phyloP scores from a whole-genome alignment of 257 asterid genomes.

The Orobanche coerulescens region DNA sequence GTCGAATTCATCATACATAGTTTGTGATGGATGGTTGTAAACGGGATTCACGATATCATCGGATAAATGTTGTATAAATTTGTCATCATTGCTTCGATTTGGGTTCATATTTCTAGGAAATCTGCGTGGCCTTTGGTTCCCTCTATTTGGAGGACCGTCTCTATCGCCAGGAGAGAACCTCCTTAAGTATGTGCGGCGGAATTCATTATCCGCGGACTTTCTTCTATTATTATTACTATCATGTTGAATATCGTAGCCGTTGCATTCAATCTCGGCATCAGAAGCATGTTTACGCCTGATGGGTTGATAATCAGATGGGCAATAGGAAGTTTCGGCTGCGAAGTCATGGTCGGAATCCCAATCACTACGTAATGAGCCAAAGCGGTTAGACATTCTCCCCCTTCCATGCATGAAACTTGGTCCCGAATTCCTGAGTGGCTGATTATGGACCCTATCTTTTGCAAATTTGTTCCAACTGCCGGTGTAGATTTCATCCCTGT shows the following conservation, averaged over 20 bases:
- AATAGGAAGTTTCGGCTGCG: constrained; percentile 38
- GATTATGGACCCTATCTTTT: constrained; percentile 51
- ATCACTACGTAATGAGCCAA: constrained; percentile 41
- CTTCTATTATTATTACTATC: constrained; percentile 38
- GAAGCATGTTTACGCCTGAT: constrained; percentile 46
- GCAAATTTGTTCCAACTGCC: constrained; percentile 50
- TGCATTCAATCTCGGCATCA: constrained; percentile 41
- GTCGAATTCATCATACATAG: constrained; percentile 44
- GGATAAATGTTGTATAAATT: constrained; percentile 40
- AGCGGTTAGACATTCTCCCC: constrained; percentile 56
- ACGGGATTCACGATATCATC: constrained; percentile 43
- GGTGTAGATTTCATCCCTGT: constrained; percentile 53
- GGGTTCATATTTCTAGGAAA: constrained; percentile 55
- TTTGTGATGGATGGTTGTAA: constrained; percentile 39
- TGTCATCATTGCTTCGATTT: constrained; percentile 34
- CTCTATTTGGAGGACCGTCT: constrained; percentile 39
- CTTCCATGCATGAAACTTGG: constrained; percentile 52
- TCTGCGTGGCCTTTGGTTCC: constrained; percentile 38
- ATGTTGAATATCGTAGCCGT: constrained; percentile 36
- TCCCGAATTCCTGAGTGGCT: constrained; percentile 48
- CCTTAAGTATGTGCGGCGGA: constrained; percentile 41
- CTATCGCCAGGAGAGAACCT: constrained; percentile 54
- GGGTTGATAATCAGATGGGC: constrained; percentile 44
- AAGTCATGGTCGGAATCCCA: constrained; percentile 63
- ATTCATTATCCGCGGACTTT: constrained; percentile 44